These are phyloP conservation scores for Sarcodon sp. DNA, from an alignment of 768 basidiomycete genomes.

Conservation along the genomic window DNA sequence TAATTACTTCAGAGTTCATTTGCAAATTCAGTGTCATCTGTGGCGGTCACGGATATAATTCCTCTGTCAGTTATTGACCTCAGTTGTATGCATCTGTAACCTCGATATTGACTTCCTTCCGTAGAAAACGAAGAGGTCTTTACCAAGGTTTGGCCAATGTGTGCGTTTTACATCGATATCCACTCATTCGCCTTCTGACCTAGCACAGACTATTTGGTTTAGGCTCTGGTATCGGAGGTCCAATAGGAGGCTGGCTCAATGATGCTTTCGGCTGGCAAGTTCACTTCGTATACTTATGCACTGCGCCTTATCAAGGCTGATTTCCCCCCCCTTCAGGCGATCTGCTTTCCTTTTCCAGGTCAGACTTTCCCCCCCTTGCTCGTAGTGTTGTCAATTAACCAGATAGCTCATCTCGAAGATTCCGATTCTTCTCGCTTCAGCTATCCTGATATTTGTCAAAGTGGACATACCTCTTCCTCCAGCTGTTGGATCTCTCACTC, in stretches of 20 bases:
- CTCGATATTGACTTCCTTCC: slow-evolving; percentile 1
- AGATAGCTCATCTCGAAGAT: slow-evolving; percentile 28
- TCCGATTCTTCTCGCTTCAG: slow-evolving; percentile 63
- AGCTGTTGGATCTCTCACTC: slow-evolving; percentile 43
- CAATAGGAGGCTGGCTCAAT: slow-evolving; percentile 75
- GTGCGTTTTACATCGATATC: slow-evolving; percentile 26
- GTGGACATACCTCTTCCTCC: slow-evolving; percentile 69
- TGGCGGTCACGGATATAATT: slow-evolving; percentile 81
- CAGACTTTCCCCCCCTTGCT: slow-evolving; percentile 9
- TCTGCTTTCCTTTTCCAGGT: slow-evolving; percentile 83
- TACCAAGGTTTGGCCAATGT: slow-evolving; percentile 90
- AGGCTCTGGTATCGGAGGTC: slow-evolving; percentile 72
- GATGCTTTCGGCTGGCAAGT: slow-evolving; percentile 78
- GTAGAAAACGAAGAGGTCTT: slow-evolving; percentile 72
- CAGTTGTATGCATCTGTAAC: slow-evolving; percentile 2
- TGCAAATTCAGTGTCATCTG: slow-evolving; percentile 50
- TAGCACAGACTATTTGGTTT: slow-evolving; percentile 61
- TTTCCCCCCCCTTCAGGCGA: slow-evolving; percentile 38
- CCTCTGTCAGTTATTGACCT: slow-evolving; percentile 48
- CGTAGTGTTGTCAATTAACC: background rate
- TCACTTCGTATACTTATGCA: slow-evolving; percentile 1
- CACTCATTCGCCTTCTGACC: background rate
- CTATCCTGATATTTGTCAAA: slow-evolving; percentile 59
- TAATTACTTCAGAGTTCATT: slow-evolving; percentile 6
- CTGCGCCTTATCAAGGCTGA: background rate